Evolutionary conservation across 495 filamentous ascomycete species (phyloP).

Genomic region (Halenospora varia): DNA sequence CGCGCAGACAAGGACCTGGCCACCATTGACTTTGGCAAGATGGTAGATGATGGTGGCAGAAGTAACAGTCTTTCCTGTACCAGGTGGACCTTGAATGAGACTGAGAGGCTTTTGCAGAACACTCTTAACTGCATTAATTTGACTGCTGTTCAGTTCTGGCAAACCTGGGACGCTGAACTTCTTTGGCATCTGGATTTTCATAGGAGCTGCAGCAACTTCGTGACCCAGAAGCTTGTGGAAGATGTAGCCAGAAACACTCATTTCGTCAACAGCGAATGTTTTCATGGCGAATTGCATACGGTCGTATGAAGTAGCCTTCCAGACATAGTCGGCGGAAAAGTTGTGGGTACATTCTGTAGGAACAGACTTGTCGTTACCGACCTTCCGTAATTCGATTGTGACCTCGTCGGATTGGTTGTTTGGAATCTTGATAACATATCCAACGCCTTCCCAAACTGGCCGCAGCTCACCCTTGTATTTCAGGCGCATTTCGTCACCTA

Average conservation of each 20-base stretch:
- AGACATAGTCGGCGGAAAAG: conserved; percentile 98
- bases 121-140: conserved; percentile 95
- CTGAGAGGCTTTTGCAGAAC: conserved; percentile 90
- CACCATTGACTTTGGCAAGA: conserved; percentile 89
- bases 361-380: conserved; percentile 88
- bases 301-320: conserved; percentile 99
- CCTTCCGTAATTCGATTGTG: conserved; percentile 87
- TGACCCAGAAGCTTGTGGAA: conserved; percentile 97
- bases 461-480: conserved; percentile 95
- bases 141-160: conserved; percentile 91
- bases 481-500: conserved; percentile 97
- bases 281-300: conserved; percentile 99
- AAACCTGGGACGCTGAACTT: conserved; percentile 96
- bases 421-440: conserved; percentile 98
- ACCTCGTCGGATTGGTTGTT: conserved; percentile 99
- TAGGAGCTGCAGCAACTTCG: conserved; percentile 89
- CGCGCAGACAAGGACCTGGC: conserved; percentile 93
- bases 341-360: conserved; percentile 97
- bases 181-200: conserved; percentile 95
- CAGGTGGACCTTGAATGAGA: conserved; percentile 94
- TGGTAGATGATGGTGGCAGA: conserved; percentile 99
- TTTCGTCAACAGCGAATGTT: conserved; percentile 96
- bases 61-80: conserved; percentile 98
- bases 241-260: conserved; percentile 98
- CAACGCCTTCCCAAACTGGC: conserved; percentile 94